Evolutionary conservation across 345 rosid genomes (phyloP).

Genomic region (Arabidopsis arenosa): DNA sequence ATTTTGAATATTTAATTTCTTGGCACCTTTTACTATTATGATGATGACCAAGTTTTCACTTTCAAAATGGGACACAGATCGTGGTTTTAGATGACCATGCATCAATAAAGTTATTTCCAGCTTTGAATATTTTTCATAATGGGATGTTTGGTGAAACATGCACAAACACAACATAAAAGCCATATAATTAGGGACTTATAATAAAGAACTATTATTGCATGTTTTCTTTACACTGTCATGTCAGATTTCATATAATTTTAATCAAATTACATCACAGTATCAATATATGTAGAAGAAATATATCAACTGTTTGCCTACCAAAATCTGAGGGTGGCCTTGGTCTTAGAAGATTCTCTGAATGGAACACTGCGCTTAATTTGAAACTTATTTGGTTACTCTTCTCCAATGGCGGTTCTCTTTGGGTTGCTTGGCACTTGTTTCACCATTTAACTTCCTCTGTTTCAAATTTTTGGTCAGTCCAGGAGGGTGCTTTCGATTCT

Average conservation of each 20-base stretch:
- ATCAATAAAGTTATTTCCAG: constrained; percentile 35
- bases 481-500: too few relatives aligned
- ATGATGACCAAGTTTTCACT: constrained; percentile 43
- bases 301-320: neutral
- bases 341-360: too few relatives aligned
- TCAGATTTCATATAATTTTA: constrained; percentile 23
- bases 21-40: constrained; percentile 34
- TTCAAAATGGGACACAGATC: constrained; percentile 41
- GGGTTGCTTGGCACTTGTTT: too few relatives aligned
- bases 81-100: constrained; percentile 37
- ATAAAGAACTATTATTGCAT: constrained; percentile 40
- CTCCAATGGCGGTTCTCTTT: too few relatives aligned
- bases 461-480: too few relatives aligned
- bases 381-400: too few relatives aligned
- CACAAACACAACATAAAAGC: constrained; percentile 40
- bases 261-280: constrained; percentile 10
- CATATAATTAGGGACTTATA: constrained; percentile 6
- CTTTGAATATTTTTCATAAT: constrained; percentile 41
- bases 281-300: neutral
- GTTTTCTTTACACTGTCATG: constrained; percentile 35
- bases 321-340: too few relatives aligned
- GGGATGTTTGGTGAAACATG: constrained; percentile 47
- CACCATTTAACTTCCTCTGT: too few relatives aligned
- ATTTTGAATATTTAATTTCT: neutral
- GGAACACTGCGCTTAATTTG: too few relatives aligned